Percentiles rank a stretch among this genome's conserved stretches.
Conservation (phyloP, 1,139 yeast species). For the Yarrowia galli region DNA sequence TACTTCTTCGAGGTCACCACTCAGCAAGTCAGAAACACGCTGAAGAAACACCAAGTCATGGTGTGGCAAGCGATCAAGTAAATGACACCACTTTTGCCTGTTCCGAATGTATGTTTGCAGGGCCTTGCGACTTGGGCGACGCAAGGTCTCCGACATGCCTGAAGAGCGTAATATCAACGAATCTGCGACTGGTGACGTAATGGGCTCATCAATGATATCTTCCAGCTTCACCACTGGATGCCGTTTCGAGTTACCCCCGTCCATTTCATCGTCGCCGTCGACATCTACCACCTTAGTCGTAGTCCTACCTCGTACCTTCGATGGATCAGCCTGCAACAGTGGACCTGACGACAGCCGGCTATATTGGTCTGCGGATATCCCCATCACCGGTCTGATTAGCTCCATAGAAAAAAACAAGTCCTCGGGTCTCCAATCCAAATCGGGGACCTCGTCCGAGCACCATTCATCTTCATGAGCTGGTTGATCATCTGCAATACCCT, state of each 20-base stretch:
- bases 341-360: background rate
- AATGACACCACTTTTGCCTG: background rate
- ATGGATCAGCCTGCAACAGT: background rate
- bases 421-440: background rate
- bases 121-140: background rate
- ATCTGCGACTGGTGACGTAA: background rate
- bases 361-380: background rate
- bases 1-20: conserved; percentile 3
- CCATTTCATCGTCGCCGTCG: background rate
- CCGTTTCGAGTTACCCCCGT: background rate
- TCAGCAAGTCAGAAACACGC: background rate
- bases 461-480: background rate
- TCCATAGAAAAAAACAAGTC: background rate
- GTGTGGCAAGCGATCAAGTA: background rate
- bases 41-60: background rate
- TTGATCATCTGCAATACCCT: background rate
- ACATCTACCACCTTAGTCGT: background rate
- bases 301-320: background rate
- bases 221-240: background rate
- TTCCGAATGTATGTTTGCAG: background rate
- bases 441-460: background rate
- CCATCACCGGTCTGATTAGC: background rate
- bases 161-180: background rate
- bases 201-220: no score
- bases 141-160: background rate